A percentile compares a stretch with the other conserved stretches of the same genome.
Evolutionary conservation across 805 yeast genomes (phyloP).

Genomic region (Starmerella sp.): DNA sequence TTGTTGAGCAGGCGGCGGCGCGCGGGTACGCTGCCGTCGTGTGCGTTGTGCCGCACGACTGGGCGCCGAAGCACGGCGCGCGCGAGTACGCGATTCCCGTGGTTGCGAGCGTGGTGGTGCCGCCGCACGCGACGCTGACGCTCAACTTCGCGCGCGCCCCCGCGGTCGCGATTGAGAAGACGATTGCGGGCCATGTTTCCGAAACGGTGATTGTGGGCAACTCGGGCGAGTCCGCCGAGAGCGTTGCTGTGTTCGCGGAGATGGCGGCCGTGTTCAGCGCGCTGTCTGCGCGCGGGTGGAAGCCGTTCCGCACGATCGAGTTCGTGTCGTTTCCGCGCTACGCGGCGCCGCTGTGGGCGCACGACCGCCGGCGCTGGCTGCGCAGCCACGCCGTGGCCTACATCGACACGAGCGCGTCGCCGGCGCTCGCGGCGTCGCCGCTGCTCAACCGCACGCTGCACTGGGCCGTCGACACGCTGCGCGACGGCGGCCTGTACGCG

Average conservation of each 20-base stretch:
- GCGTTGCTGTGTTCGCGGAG: conserved; percentile 6
- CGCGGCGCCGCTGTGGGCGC: conserved; percentile 7
- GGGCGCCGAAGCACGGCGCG: conserved; percentile 12
- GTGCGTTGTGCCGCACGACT: conserved; percentile 7
- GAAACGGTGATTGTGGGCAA: conserved; percentile 13
- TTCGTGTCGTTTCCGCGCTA: conserved; percentile 12
- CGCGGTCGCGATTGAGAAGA: not conserved
- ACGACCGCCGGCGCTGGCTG: not conserved
- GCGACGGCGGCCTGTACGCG: conserved; percentile 5
- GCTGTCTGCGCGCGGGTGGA: conserved; percentile 8
- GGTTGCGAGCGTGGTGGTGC: not conserved
- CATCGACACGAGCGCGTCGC: conserved; percentile 1
- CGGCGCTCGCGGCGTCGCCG: conserved; percentile 6
- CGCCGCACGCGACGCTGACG: not conserved
- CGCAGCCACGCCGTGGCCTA: conserved; percentile 1
- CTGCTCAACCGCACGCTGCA: not conserved
- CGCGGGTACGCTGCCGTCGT: conserved; percentile 1
- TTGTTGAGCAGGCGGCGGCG: not conserved
- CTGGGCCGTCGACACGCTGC: conserved; percentile 8
- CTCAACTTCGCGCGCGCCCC: not conserved
- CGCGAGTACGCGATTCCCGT: conserved; percentile 11
- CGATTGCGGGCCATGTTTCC: conserved; percentile 5
- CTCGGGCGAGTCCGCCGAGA: conserved; percentile 3
- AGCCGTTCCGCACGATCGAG: conserved; percentile 12
- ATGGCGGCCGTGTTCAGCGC: not conserved